Conservation (phyloP, 108 stramenopile species). For the Fragilaria crotonensis region DNA sequence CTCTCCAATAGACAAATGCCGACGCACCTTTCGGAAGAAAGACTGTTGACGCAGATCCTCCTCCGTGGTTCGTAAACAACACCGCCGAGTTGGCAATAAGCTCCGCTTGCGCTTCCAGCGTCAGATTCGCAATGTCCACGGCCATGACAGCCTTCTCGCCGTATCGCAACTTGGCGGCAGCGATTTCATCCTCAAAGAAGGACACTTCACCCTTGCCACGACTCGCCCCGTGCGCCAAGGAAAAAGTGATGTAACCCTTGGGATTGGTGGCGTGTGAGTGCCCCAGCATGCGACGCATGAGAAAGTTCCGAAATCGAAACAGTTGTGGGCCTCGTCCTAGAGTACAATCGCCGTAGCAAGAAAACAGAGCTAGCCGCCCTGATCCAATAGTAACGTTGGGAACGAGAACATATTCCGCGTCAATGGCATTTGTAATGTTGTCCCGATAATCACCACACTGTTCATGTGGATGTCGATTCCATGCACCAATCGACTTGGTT, state of each 20-base stretch:
- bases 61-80: conserved; percentile 1
- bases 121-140: conserved; percentile 2
- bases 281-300: neutral
- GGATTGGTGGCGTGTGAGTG: no score
- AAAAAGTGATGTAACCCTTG: neutral
- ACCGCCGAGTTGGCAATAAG: neutral
- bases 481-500: neutral
- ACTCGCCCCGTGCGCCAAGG: neutral
- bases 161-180: neutral
- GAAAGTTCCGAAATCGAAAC: neutral
- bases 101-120: neutral
- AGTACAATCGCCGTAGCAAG: neutral
- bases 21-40: neutral
- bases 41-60: neutral
- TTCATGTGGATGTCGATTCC: neutral
- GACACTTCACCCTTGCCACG: neutral
- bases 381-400: neutral
- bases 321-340: neutral
- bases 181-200: conserved; percentile 1
- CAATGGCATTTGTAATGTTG: neutral
- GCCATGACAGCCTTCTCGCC: neutral
- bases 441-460: neutral
- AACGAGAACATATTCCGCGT: neutral
- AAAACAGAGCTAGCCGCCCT: neutral
- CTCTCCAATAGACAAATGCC: neutral